phyloP scores from a whole-genome alignment of 306 rosid species.

The Leucaena leucocephala region DNA sequence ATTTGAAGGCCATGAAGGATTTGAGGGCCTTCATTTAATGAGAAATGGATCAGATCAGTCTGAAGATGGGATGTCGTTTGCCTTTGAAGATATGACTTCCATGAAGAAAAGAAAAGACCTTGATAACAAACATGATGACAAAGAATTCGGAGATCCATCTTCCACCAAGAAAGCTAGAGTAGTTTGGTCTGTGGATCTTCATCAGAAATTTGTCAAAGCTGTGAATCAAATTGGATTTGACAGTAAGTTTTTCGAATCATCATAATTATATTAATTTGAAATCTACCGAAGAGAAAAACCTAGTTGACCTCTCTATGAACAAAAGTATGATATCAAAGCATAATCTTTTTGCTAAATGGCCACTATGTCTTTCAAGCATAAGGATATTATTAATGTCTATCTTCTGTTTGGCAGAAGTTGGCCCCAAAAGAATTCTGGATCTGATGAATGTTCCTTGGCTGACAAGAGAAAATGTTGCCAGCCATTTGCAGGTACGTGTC shows the following conservation, averaged over 20 bases:
- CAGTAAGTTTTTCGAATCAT: conserved; percentile 62
- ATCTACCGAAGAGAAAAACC: neutral
- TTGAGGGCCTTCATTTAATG: conserved; percentile 62
- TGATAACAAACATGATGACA: conserved; percentile 72
- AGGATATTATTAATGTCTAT: conserved; percentile 47
- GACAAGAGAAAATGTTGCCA: conserved; percentile 94
- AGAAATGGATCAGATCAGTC: conserved; percentile 74
- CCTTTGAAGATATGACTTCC: conserved; percentile 64
- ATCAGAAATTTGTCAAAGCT: conserved; percentile 96
- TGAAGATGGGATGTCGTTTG: conserved; percentile 67
- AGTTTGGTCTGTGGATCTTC: conserved; percentile 98
- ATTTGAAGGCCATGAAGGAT: conserved; percentile 71
- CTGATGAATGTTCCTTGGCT: conserved; percentile 95
- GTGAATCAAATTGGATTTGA: conserved; percentile 94
- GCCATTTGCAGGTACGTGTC: conserved; percentile 86
- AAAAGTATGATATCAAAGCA: neutral
- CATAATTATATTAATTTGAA: conserved; percentile 12
- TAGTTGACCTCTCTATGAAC: neutral
- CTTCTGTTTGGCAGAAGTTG: conserved; percentile 90
- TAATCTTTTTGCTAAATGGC: conserved; percentile 37
- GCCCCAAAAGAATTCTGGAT: conserved; percentile 94
- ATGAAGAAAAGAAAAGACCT: conserved; percentile 73
- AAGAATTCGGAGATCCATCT: conserved; percentile 67
- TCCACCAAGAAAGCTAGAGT: conserved; percentile 90
- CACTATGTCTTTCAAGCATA: conserved; percentile 19